Conservation (phyloP, 202 grass and related monocot genomes). For the Saccharum hybrid region DNA sequence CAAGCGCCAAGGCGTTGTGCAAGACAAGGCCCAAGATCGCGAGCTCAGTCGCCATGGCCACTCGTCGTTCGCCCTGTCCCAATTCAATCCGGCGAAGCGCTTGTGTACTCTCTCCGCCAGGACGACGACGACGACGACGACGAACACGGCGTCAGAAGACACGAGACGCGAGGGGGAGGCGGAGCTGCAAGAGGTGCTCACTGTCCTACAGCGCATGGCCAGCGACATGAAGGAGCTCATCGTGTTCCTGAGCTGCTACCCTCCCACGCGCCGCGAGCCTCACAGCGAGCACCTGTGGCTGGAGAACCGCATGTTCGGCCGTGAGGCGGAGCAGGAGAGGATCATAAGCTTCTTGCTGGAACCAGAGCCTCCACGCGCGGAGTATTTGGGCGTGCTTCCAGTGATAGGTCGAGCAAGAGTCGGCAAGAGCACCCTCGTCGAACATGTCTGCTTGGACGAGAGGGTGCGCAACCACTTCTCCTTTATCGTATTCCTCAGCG, state of each 20-base stretch:
- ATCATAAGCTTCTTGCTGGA: slow-evolving; percentile 43
- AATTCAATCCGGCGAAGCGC: slow-evolving; percentile 20
- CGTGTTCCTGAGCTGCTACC: slow-evolving; percentile 12
- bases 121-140: background rate
- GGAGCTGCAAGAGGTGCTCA: slow-evolving; percentile 12
- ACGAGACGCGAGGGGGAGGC: background rate
- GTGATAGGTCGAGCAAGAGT: slow-evolving; percentile 25
- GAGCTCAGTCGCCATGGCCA: background rate
- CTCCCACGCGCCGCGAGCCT: too few species aligned
- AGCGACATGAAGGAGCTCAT: slow-evolving; percentile 23
- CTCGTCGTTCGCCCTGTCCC: background rate
- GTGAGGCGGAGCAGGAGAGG: slow-evolving; percentile 35
- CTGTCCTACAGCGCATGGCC: slow-evolving; percentile 21
- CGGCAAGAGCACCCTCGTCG: slow-evolving; percentile 56
- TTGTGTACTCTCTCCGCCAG: background rate
- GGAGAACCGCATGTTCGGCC: slow-evolving; percentile 47
- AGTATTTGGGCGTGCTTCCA: slow-evolving; percentile 27
- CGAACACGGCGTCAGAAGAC: background rate
- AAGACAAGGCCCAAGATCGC: background rate
- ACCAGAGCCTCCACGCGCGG: background rate
- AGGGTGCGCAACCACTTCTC: slow-evolving; percentile 46
- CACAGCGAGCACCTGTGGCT: slow-evolving; percentile 5
- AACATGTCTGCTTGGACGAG: slow-evolving; percentile 38
- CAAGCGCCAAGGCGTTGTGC: background rate
- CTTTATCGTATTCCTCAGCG: slow-evolving; percentile 19